Evolutionary conservation across 1,139 yeast species (phyloP).

Genomic region (Blastobotrys malaysiensis): DNA sequence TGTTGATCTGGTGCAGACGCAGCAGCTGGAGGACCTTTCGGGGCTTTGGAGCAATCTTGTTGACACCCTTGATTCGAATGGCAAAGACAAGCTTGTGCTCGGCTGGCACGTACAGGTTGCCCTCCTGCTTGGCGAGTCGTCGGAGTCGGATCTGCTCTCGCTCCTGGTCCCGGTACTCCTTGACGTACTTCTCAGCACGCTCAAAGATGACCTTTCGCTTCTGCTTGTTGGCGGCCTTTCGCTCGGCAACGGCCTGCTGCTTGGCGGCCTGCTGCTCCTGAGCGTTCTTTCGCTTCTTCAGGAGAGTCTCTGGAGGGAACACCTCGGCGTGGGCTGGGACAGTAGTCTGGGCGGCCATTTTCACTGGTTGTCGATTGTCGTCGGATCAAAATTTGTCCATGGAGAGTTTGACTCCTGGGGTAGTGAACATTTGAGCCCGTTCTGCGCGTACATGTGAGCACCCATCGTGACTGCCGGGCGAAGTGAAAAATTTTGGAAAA

Average conservation of each 20-base stretch:
- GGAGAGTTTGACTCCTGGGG: too few species aligned
- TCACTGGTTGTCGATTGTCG: constrained; percentile 11
- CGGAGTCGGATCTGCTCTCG: constrained; percentile 88
- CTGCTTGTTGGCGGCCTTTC: constrained; percentile 86
- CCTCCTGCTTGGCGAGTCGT: constrained; percentile 96
- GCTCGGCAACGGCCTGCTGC: constrained; percentile 46
- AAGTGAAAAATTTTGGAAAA: too few species aligned
- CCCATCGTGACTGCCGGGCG: background rate
- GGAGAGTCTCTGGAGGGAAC: constrained; percentile 86
- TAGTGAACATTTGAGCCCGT: background rate
- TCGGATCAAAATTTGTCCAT: too few species aligned
- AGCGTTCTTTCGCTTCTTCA: constrained; percentile 88
- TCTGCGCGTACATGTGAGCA: background rate
- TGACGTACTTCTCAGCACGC: constrained; percentile 98
- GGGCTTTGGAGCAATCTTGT: constrained; percentile 99
- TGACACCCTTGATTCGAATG: constrained; percentile 99
- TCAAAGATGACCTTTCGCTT: constrained; percentile 94
- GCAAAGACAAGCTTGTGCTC: constrained; percentile 96
- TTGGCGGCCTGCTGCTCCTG: constrained; percentile 43
- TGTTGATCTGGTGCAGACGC: constrained; percentile 97
- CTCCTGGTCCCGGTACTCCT: constrained; percentile 95
- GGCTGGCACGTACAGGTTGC: constrained; percentile 81
- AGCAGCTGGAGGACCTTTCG: constrained; percentile 98
- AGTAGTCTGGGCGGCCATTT: constrained; percentile 25
- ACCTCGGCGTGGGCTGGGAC: constrained; percentile 32